Percentiles rank a stretch among this genome's conserved stretches.
Conservation (phyloP, 306 rosid species). For the Malus sylvestris region DNA sequence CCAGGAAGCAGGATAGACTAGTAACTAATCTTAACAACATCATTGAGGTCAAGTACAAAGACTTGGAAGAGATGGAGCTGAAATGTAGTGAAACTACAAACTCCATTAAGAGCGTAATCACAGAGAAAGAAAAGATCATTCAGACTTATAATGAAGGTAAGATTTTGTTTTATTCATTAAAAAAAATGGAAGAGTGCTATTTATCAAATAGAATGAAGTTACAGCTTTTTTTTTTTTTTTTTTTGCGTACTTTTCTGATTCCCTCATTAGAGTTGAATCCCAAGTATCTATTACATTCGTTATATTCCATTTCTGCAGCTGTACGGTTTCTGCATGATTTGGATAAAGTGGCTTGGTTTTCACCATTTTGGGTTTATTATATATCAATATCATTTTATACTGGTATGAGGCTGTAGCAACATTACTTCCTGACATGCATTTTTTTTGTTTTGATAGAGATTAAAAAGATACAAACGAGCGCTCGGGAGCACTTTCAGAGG, state of each 20-base stretch:
- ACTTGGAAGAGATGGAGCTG: conserved; percentile 57
- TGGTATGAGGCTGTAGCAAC: conserved; percentile 8
- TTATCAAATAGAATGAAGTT: neutral
- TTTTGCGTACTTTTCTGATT: neutral
- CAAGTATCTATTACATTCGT: neutral
- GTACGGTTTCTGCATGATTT: neutral
- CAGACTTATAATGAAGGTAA: conserved; percentile 71
- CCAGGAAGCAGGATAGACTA: conserved; percentile 56
- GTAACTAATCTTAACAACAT: conserved; percentile 57
- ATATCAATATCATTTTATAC: conserved; percentile 7
- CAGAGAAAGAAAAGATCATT: conserved; percentile 60
- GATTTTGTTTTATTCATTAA: neutral
- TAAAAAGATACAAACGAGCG: conserved; percentile 72
- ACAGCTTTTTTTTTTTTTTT: too few species aligned
- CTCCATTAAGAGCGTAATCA: conserved; percentile 36
- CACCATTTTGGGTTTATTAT: conserved; percentile 11
- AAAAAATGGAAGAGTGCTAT: neutral
- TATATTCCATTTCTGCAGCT: conserved; percentile 13
- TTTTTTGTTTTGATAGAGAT: conserved; percentile 45
- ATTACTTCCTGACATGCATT: conserved; percentile 23
- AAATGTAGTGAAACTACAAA: conserved; percentile 56
- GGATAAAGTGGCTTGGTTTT: conserved; percentile 10
- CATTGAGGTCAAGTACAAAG: conserved; percentile 56
- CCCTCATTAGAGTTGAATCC: neutral
- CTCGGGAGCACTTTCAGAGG: conserved; percentile 79